Evolutionary conservation across 2,329 filamentous ascomycete genomes (phyloP).

Genomic region (Truncatella angustata): DNA sequence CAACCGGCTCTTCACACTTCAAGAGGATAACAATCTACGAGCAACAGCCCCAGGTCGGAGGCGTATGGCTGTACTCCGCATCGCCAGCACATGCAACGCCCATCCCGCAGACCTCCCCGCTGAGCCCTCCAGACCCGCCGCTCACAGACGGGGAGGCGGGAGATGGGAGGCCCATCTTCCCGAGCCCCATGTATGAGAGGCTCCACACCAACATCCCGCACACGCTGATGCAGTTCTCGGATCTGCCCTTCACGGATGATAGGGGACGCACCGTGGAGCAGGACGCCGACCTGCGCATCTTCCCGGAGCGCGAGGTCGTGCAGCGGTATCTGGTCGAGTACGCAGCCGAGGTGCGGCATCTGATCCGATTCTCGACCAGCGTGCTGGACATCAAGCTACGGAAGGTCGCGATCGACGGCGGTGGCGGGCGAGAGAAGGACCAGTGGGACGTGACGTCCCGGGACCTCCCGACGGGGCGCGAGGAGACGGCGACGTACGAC

Average conservation of each 20-base stretch:
- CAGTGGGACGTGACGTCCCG: conserved; percentile 62
- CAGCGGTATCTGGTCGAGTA: conserved; percentile 73
- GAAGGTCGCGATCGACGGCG: conserved; percentile 12
- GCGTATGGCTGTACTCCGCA: conserved; percentile 80
- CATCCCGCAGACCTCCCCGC: conserved; percentile 69
- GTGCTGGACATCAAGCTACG: conserved; percentile 52
- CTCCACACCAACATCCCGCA: conserved; percentile 87
- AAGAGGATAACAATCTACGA: conserved; percentile 75
- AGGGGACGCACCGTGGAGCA: conserved; percentile 25
- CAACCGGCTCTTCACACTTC: conserved; percentile 40
- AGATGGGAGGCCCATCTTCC: conserved; percentile 54
- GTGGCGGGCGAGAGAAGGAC: background rate
- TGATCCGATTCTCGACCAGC: conserved; percentile 69
- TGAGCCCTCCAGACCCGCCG: conserved; percentile 62
- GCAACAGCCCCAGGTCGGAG: conserved; percentile 73
- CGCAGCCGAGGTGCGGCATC: conserved; percentile 61
- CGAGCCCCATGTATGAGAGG: conserved; percentile 80
- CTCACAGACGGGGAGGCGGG: conserved; percentile 29
- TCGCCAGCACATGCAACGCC: conserved; percentile 41
- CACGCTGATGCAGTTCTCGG: conserved; percentile 76
- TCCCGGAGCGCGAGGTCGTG: conserved; percentile 70
- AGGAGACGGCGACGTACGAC: conserved; percentile 57
- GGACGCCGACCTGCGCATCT: conserved; percentile 52
- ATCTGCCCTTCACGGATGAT: conserved; percentile 62
- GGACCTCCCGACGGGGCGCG: conserved; percentile 43